Conservation (phyloP, 2,329 filamentous ascomycete species). For the Xylaria polymorpha region DNA sequence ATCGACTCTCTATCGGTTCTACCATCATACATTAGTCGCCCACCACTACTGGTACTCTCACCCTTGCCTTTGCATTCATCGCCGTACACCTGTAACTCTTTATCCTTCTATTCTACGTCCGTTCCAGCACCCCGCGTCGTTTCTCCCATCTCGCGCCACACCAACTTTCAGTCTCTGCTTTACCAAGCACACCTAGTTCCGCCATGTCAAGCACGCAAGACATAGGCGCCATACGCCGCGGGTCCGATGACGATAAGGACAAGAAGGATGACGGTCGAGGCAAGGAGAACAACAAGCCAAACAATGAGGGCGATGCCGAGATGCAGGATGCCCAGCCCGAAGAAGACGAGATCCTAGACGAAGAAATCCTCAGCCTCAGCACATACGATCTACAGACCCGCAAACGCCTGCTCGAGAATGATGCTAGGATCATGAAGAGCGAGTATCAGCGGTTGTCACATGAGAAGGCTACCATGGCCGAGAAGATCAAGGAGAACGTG, state of each 20-base stretch:
- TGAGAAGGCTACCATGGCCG: slow-evolving; percentile 94
- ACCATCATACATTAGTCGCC: slow-evolving; percentile 7
- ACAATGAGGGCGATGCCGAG: slow-evolving; percentile 79
- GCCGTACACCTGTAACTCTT: neutral
- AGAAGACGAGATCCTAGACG: slow-evolving; percentile 86
- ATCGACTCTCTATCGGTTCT: slow-evolving; percentile 11
- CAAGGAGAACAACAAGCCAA: slow-evolving; percentile 67
- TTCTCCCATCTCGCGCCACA: neutral
- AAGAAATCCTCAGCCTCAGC: slow-evolving; percentile 91
- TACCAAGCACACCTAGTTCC: slow-evolving; percentile 24
- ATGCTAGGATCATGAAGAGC: slow-evolving; percentile 98
- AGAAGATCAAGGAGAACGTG: slow-evolving; percentile 99
- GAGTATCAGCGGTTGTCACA: slow-evolving; percentile 94
- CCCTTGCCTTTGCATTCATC: slow-evolving; percentile 6
- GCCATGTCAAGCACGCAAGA: slow-evolving; percentile 51
- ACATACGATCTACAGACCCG: slow-evolving; percentile 95
- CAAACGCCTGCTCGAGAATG: slow-evolving; percentile 93
- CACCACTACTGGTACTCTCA: neutral
- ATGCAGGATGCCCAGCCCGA: slow-evolving; percentile 86
- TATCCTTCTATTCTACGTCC: neutral
- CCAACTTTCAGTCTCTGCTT: neutral
- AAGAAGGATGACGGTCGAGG: slow-evolving; percentile 65
- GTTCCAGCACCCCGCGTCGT: neutral
- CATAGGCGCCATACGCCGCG: slow-evolving; percentile 44
- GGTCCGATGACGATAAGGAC: slow-evolving; percentile 57